Base-by-base conservation (phyloP, 192 early-diverging fungal genomes). In the Backusella circina region DNA sequence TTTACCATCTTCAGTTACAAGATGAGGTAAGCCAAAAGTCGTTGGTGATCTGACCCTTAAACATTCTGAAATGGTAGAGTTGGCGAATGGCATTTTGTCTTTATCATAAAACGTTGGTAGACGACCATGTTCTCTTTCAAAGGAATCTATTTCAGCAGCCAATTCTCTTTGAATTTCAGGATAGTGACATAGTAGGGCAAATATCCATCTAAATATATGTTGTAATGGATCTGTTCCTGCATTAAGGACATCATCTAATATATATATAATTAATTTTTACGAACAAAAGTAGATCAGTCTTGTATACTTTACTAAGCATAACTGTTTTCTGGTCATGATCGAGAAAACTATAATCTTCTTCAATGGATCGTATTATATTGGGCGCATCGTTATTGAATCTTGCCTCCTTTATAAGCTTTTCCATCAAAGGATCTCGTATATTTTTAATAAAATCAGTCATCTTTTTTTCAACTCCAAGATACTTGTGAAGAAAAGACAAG, bases 1-100 rank as follows among this genome's bases (percentile, higher is more conserved):
- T 7, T 68, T 68, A 33, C 67, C 35, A 68, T 68, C 67, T 35
- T 68, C 33, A 16, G 67, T 68, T 68, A 35, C 67, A 68, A 31
- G 31, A 2, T 68, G 67, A 35, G 67, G 32, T 3, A 36, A 18
- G 1, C 67, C 33, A 68, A 68, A 68, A 6, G 32, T 67, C 12
- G 18, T 67, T 10, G 35, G 32, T n/a, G 32, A 67, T 33, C 66
- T 67, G 1, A 67, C 16, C 2, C 66, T 32, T n/a, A 33, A n/a
- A 67, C 66, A 36, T 36, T 67, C 66, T 6, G 18, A 36, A 15
- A 67, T 32, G 9, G 66, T 36, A 16, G 66, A 32, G 18, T 35
- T 37, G 33, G 23, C 21, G 1, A 36, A 21, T 35, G 70, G 50
- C 23, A 36, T 28, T 0, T 36, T 35, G 12, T 21, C 9, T 3